Base-by-base conservation (phyloP, 768 basidiomycete genomes). In the Hygrocybe punicea region DNA sequence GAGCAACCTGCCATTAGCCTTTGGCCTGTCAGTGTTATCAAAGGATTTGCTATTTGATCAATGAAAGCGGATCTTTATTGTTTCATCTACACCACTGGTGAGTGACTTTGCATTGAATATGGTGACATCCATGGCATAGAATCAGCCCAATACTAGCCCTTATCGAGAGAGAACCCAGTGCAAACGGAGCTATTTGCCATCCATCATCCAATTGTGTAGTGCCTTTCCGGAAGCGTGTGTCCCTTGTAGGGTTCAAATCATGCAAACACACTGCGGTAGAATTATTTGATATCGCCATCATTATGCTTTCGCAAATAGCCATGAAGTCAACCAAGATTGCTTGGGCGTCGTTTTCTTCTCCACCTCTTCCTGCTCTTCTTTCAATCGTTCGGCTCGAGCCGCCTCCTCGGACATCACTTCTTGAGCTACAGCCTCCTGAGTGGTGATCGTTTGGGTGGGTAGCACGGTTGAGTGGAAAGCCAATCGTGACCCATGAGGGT, bases 381-480 rank as follows among this genome's bases (percentile, higher is more conserved):
- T 76, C 49, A 83, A 63, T 45, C 81, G 73, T 60, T 82, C 76
- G 33, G 76, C 75, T 24, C 81, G 71, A 4, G 81, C 73, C 58
- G 81, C 76, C 69, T 89, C 88, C 67, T 91, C 87, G 37, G 82
- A 85, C 39, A 88, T 75, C 40, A 87, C 82, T 62, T 90, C 88
- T 46, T 81, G 79, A 51, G 81, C 75, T 40, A 89, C 84, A 9
- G 86, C 88, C 58, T 85, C 78, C 8, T 80, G 80, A 4, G 83
- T 75, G 14, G 84, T 78, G n/a, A 86, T 71, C 58, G 77, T 80
- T 19, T 69, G 71, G 42, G 69, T 65, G 51, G 73, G 72, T 50
- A 66, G 59, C 37, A 66, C 65, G 29, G 63, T 62, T 8, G 59
- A 52, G 24, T 60, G 59, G 29, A 65, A 59, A 39, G 75, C 54